These are phyloP conservation scores for Aspergillus brunneoviolaceus DNA, from an alignment of 2,329 filamentous ascomycete genomes.

Conservation along the genomic window DNA sequence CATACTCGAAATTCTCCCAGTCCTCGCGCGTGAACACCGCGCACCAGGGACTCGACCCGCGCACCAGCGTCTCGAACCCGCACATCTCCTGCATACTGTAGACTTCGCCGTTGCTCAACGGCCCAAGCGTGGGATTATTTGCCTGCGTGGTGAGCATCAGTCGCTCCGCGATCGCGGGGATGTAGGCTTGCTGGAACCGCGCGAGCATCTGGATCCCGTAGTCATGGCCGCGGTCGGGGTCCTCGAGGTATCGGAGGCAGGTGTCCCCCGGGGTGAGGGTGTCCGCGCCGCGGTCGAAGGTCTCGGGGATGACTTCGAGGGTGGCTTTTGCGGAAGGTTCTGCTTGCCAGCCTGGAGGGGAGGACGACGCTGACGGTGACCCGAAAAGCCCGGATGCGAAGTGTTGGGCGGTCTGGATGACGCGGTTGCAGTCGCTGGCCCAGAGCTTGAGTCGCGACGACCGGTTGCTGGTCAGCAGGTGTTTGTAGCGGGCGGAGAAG, in stretches of 20 bases:
- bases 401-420: slow-evolving; percentile 57
- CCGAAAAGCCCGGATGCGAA: slow-evolving; percentile 59
- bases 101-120: slow-evolving; percentile 50
- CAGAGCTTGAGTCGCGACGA: slow-evolving; percentile 48
- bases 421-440: slow-evolving; percentile 55
- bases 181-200: slow-evolving; percentile 50
- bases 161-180: slow-evolving; percentile 47
- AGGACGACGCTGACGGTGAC: slow-evolving; percentile 17
- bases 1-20: slow-evolving; percentile 59
- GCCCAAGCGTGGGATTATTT: slow-evolving; percentile 36
- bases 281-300: slow-evolving; percentile 49
- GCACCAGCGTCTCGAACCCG: slow-evolving; percentile 57
- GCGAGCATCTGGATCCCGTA: slow-evolving; percentile 51
- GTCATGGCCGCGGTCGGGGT: slow-evolving; percentile 47
- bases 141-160: slow-evolving; percentile 30
- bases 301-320: slow-evolving; percentile 57
- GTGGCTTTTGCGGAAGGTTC: slow-evolving; percentile 29
- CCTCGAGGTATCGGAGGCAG: slow-evolving; percentile 40
- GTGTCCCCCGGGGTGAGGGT: slow-evolving; percentile 58
- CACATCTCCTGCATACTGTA: slow-evolving; percentile 64
- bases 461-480: slow-evolving; percentile 41
- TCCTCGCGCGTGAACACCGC: slow-evolving; percentile 55
- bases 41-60: slow-evolving; percentile 58
- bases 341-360: slow-evolving; percentile 39
- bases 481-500: slow-evolving; percentile 53